Evolutionary conservation across 768 basidiomycete genomes (phyloP).

Genomic region (Mycena rebaudengoi): DNA sequence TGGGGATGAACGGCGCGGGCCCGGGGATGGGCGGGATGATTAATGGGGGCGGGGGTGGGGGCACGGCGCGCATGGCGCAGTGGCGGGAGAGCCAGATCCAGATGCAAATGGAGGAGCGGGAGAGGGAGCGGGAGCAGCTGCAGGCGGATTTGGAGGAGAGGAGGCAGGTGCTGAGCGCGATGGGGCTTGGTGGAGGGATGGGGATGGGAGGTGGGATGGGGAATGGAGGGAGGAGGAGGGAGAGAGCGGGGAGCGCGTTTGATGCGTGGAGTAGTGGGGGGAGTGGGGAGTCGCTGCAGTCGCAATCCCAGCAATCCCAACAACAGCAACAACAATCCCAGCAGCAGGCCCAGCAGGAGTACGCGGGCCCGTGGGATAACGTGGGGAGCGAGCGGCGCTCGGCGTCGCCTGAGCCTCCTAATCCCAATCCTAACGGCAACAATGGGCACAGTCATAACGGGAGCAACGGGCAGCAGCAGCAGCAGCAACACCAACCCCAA

Average conservation of each 20-base stretch:
- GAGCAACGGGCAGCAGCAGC: too few species aligned
- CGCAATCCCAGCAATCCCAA: too few species aligned
- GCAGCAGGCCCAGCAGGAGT: not conserved
- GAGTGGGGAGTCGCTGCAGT: not conserved
- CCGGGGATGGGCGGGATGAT: not conserved
- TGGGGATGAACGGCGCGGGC: not conserved
- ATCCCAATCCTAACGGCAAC: not conserved
- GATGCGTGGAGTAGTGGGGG: conserved; percentile 1
- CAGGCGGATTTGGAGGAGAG: conserved; percentile 19
- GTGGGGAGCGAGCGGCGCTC: conserved; percentile 31
- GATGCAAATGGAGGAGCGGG: conserved; percentile 24
- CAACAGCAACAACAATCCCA: too few species aligned
- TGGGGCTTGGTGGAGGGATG: conserved; percentile 1
- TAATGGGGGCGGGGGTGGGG: conserved; percentile 33
- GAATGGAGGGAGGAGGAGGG: conserved; percentile 55
- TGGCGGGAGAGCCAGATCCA: conserved; percentile 27
- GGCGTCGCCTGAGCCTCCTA: not conserved
- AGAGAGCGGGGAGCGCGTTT: conserved; percentile 41
- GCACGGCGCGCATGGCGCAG: conserved; percentile 23
- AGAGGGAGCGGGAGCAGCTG: conserved; percentile 46
- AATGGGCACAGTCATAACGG: too few species aligned
- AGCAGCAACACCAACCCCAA: too few species aligned
- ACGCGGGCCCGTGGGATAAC: conserved; percentile 12
- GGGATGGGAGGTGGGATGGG: not conserved
- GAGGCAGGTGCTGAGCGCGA: conserved; percentile 10